Evolutionary conservation across 768 basidiomycete genomes (phyloP).

Genomic region (Boletus huronensis): DNA sequence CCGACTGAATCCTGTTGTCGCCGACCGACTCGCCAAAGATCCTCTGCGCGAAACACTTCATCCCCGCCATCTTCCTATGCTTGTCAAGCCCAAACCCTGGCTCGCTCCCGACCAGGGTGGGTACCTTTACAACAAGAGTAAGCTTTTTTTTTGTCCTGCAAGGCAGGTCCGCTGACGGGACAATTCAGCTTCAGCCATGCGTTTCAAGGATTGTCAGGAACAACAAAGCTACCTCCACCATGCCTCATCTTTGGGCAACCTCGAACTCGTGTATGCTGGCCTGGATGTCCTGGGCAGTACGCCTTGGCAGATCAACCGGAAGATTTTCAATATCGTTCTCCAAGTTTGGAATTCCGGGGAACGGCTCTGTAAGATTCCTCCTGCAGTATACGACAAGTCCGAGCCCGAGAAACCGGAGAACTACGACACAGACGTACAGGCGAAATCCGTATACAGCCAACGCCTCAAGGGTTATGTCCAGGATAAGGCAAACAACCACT

Average conservation of each 20-base stretch:
- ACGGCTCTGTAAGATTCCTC: constrained; percentile 80
- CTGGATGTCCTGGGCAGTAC: constrained; percentile 88
- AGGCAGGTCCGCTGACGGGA: background rate
- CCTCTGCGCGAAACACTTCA: constrained; percentile 67
- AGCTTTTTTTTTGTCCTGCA: constrained; percentile 20
- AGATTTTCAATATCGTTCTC: constrained; percentile 71
- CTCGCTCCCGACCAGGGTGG: constrained; percentile 70
- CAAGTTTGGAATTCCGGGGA: constrained; percentile 86
- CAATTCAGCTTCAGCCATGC: constrained; percentile 68
- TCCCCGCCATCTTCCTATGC: constrained; percentile 94
- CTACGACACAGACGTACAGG: constrained; percentile 50
- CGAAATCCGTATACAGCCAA: constrained; percentile 51
- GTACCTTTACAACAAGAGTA: constrained; percentile 77
- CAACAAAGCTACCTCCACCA: constrained; percentile 74
- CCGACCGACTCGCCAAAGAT: constrained; percentile 75
- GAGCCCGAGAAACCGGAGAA: constrained; percentile 54
- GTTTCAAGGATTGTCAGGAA: constrained; percentile 87
- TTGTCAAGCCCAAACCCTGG: constrained; percentile 90
- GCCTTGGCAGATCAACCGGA: constrained; percentile 84
- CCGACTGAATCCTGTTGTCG: constrained; percentile 76
- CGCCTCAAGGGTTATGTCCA: constrained; percentile 54
- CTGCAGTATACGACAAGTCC: constrained; percentile 57
- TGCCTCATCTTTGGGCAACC: constrained; percentile 67
- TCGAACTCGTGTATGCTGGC: constrained; percentile 84
- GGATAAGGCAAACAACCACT: constrained; percentile 77